Percentiles rank a stretch among this genome's conserved stretches.
Evolutionary conservation across 768 basidiomycete species (phyloP).

Genomic region (Psilocybe cyanescens): DNA sequence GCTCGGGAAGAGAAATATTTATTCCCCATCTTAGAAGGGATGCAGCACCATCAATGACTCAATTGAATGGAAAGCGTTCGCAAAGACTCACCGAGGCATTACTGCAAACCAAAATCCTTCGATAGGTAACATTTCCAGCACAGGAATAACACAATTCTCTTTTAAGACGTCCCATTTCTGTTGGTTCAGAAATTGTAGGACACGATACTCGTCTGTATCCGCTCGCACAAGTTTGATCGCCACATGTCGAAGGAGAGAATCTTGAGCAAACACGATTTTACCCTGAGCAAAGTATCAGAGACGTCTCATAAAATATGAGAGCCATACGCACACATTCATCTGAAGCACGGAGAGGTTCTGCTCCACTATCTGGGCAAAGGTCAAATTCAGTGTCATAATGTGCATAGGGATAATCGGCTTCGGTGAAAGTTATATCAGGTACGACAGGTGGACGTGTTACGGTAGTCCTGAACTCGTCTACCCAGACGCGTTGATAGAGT

Average conservation of each 20-base stretch:
- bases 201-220: constrained; percentile 22
- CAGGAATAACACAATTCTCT: constrained; percentile 21
- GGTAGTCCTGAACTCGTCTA: not conserved
- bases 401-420: constrained; percentile 8
- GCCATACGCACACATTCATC: constrained; percentile 16
- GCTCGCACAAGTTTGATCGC: constrained; percentile 26
- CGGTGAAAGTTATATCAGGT: too few species aligned
- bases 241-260: constrained; percentile 22
- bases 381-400: not conserved
- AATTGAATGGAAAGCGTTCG: not conserved
- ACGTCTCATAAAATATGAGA: not conserved
- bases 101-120: constrained; percentile 27
- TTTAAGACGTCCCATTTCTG: constrained; percentile 2
- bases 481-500: not conserved
- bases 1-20: not conserved
- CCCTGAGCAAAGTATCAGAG: not conserved
- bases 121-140: constrained; percentile 26
- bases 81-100: constrained; percentile 28
- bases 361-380: too few species aligned
- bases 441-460: not conserved
- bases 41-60: too few species aligned
- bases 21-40: not conserved
- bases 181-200: constrained; percentile 19
- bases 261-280: constrained; percentile 24
- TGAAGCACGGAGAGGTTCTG: not conserved